These are phyloP conservation scores for Colletotrichum shisoi DNA, from an alignment of 2,329 filamentous ascomycete genomes.

Conservation along the genomic window DNA sequence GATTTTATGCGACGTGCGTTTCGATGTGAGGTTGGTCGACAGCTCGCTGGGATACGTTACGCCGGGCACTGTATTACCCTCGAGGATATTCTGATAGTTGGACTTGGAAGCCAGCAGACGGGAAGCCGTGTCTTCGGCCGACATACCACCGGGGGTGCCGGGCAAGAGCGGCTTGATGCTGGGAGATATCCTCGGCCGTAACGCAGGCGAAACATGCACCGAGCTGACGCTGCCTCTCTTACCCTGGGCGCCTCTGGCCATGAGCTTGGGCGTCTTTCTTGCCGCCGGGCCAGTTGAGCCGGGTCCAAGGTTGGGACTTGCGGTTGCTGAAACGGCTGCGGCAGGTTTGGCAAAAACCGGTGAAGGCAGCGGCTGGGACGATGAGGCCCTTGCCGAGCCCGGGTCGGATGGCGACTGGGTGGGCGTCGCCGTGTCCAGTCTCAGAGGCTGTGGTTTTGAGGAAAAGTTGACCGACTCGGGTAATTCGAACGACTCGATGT, in stretches of 20 bases:
- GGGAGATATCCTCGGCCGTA: conserved; percentile 89
- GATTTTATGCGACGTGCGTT: conserved; percentile 96
- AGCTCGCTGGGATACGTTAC: conserved; percentile 90
- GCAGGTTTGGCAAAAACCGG: conserved; percentile 55
- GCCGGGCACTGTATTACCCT: conserved; percentile 88
- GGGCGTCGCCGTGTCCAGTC: conserved; percentile 61
- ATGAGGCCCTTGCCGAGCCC: conserved; percentile 59
- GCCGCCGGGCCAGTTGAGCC: conserved; percentile 56
- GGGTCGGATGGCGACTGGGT: conserved; percentile 53
- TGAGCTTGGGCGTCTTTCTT: conserved; percentile 64
- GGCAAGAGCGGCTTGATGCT: conserved; percentile 92
- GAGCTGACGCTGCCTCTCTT: conserved; percentile 77
- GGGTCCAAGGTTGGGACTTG: conserved; percentile 70
- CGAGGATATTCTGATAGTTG: conserved; percentile 96
- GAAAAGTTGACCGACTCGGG: conserved; percentile 72
- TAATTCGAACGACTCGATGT: conserved; percentile 68
- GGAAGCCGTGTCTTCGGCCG: conserved; percentile 68
- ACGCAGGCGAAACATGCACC: conserved; percentile 81
- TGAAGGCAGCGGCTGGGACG: conserved; percentile 59
- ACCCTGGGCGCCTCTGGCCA: conserved; percentile 64
- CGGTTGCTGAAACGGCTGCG: conserved; percentile 62
- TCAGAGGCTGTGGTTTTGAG: conserved; percentile 55
- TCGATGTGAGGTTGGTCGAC: conserved; percentile 92
- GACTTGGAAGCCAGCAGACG: conserved; percentile 90
- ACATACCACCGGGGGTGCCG: conserved; percentile 58